Conservation (phyloP, 2,329 filamentous ascomycete species). For the Aspergillus oerlinghausenensis region DNA sequence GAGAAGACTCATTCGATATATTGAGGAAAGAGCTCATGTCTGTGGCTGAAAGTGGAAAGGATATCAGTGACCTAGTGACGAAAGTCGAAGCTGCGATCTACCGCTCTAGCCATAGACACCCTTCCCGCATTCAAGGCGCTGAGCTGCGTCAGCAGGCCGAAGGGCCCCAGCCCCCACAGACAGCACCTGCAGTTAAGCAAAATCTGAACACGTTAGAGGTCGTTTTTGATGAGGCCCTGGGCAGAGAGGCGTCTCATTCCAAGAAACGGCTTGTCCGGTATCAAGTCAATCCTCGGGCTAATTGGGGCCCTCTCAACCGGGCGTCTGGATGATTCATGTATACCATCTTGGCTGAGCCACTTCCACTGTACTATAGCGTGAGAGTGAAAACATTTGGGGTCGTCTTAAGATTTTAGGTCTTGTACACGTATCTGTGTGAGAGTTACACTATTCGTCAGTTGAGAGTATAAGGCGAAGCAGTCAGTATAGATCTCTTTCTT, state of each 20-base stretch:
- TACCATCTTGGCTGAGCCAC: background rate
- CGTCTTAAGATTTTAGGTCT: background rate
- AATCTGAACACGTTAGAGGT: conserved; percentile 51
- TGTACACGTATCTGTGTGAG: background rate
- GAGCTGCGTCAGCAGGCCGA: background rate
- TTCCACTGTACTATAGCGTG: background rate
- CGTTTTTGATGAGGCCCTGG: conserved; percentile 76
- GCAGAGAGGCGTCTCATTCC: conserved; percentile 56
- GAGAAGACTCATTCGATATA: conserved; percentile 26
- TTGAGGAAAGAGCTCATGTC: conserved; percentile 36
- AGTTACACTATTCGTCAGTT: too few species aligned
- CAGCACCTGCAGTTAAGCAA: conserved; percentile 9
- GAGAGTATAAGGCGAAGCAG: background rate
- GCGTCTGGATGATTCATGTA: conserved; percentile 22
- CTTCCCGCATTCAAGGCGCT: background rate
- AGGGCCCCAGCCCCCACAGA: background rate
- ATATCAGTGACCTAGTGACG: conserved; percentile 36
- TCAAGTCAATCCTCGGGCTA: conserved; percentile 81
- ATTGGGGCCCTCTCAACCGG: conserved; percentile 81
- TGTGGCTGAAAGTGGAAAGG: conserved; percentile 29
- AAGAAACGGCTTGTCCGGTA: conserved; percentile 74
- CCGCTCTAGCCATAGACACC: conserved; percentile 27
- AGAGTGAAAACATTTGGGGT: background rate
- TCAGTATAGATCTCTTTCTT: background rate
- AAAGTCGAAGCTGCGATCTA: conserved; percentile 44